Evolutionary conservation across 2,329 filamentous ascomycete species (phyloP).

Genomic region (Ceratocystis destructans): DNA sequence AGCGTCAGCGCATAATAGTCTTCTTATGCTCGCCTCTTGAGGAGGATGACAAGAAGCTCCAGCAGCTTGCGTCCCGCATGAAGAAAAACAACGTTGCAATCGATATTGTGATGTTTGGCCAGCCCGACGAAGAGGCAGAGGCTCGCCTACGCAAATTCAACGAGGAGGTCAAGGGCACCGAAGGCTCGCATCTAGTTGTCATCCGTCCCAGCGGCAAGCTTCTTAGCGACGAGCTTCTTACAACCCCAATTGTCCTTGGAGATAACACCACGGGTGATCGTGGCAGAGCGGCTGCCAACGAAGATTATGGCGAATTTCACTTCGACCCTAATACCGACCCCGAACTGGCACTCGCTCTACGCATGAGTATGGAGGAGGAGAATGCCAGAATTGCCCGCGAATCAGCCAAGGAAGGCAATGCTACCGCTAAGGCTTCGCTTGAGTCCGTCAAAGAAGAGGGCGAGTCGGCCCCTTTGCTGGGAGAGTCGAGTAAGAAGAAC

Average conservation of each 20-base stretch:
- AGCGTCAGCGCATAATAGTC: constrained; percentile 90
- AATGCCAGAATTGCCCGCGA: constrained; percentile 73
- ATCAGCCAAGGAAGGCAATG: constrained; percentile 43
- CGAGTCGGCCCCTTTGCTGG: constrained; percentile 37
- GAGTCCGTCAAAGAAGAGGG: constrained; percentile 72
- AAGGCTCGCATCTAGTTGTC: constrained; percentile 81
- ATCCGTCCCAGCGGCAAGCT: constrained; percentile 85
- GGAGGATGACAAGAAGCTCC: constrained; percentile 77
- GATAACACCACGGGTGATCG: constrained; percentile 46
- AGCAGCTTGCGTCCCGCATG: constrained; percentile 91
- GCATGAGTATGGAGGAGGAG: constrained; percentile 98
- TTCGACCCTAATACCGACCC: constrained; percentile 87
- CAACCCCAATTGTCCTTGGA: constrained; percentile 78
- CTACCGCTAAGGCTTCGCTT: constrained; percentile 57
- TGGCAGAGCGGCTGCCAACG: constrained; percentile 44
- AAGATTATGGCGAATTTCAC: constrained; percentile 45
- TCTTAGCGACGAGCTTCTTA: constrained; percentile 79
- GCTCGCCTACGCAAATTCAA: constrained; percentile 93
- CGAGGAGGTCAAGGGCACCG: constrained; percentile 77
- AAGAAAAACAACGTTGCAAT: constrained; percentile 94
- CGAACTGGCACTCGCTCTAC: constrained; percentile 80
- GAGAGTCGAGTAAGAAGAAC: constrained; percentile 29
- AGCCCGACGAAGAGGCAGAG: constrained; percentile 75
- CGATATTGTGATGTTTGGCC: constrained; percentile 90
- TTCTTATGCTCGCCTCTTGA: constrained; percentile 88